phyloP scores from a whole-genome alignment of 2,329 filamentous ascomycete genomes.

The Fusarium clavum region DNA sequence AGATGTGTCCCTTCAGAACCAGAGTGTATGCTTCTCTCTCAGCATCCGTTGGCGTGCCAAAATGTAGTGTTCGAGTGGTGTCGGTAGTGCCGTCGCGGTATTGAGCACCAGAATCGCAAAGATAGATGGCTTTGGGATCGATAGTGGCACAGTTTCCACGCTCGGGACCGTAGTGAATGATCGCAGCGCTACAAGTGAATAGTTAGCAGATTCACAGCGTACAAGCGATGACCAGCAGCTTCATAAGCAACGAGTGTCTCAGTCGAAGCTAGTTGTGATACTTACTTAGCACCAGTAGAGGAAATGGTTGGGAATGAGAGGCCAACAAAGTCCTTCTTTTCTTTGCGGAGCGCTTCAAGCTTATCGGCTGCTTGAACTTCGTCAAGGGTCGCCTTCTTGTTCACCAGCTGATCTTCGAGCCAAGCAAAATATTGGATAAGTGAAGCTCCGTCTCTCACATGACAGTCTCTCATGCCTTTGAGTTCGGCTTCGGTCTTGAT shows the following conservation, averaged over 20 bases:
- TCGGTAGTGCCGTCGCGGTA: constrained; percentile 96
- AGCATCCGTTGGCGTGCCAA: constrained; percentile 83
- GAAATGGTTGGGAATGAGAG: constrained; percentile 97
- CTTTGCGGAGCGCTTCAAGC: constrained; percentile 78
- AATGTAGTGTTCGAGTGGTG: constrained; percentile 92
- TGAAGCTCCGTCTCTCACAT: constrained; percentile 92
- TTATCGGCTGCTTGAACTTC: constrained; percentile 95
- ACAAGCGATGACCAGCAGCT: neutral
- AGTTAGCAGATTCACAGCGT: constrained; percentile 2
- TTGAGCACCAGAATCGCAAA: constrained; percentile 98
- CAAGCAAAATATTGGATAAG: constrained; percentile 94
- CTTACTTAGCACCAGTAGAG: constrained; percentile 82
- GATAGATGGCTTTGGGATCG: constrained; percentile 86
- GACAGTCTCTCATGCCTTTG: constrained; percentile 92
- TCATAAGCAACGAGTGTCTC: neutral
- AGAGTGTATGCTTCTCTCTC: constrained; percentile 93
- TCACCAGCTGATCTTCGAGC: constrained; percentile 88
- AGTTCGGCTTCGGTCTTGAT: constrained; percentile 93
- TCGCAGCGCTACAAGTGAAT: constrained; percentile 74
- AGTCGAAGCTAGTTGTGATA: constrained; percentile 22
- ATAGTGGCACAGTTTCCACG: constrained; percentile 83
- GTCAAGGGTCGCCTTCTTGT: constrained; percentile 79
- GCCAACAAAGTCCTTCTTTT: constrained; percentile 81
- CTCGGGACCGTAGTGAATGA: constrained; percentile 96
- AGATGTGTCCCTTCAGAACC: constrained; percentile 94